Evolutionary conservation across 306 rosid genomes (phyloP).

Genomic region (Lathyrus sativus): DNA sequence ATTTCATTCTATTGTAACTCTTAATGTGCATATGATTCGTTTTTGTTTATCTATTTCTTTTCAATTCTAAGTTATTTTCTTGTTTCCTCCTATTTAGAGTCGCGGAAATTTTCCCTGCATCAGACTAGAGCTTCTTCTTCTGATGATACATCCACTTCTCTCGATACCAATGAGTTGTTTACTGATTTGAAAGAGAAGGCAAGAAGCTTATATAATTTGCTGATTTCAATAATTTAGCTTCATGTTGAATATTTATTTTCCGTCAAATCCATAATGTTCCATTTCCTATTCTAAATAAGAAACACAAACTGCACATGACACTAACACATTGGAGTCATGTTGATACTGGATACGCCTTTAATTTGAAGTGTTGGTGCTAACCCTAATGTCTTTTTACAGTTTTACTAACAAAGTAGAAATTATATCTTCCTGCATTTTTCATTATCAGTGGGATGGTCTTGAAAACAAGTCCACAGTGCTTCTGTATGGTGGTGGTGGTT

Average conservation of each 20-base stretch:
- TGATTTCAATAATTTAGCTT: constrained; percentile 29
- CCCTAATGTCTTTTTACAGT: neutral
- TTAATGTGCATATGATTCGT: too few species aligned
- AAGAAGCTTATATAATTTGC: constrained; percentile 36
- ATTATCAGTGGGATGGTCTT: constrained; percentile 87
- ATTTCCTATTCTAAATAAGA: neutral
- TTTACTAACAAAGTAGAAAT: constrained; percentile 30
- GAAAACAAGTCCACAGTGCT: constrained; percentile 96
- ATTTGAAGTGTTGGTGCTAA: neutral
- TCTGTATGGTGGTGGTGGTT: constrained; percentile 91
- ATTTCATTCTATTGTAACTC: too few species aligned
- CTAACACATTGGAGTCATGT: neutral
- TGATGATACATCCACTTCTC: constrained; percentile 74
- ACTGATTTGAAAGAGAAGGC: constrained; percentile 96
- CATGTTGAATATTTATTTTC: constrained; percentile 10
- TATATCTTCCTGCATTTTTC: constrained; percentile 28
- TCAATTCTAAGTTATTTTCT: neutral
- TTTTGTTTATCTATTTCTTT: neutral
- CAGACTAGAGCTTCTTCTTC: constrained; percentile 75
- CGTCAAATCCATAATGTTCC: neutral
- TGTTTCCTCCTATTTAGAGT: constrained; percentile 47
- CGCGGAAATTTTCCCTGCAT: constrained; percentile 55
- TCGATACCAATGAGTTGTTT: constrained; percentile 67
- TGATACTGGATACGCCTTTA: neutral
- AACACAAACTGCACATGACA: neutral